These are phyloP conservation scores for Casuarina cunninghamiana DNA, from an alignment of 306 rosid genomes.

Conservation along the genomic window DNA sequence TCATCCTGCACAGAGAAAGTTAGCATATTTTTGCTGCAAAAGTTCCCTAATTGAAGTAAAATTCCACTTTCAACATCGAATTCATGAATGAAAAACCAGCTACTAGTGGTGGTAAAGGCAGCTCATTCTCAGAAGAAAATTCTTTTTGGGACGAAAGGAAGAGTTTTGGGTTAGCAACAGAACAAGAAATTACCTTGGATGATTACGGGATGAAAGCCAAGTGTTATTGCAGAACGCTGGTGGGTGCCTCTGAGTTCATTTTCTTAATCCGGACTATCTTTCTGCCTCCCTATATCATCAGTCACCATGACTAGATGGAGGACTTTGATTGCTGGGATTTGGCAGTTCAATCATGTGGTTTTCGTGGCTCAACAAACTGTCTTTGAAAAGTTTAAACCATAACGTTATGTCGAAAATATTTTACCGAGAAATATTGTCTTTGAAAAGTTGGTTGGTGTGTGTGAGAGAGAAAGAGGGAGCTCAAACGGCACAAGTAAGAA, in stretches of 20 bases:
- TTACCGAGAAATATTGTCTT: too few relatives aligned
- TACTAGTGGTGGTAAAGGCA: neutral
- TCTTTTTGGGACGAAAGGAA: too few relatives aligned
- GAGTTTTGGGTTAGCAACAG: too few relatives aligned
- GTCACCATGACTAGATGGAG: slow-evolving; percentile 21
- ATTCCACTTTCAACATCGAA: too few relatives aligned
- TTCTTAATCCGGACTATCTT: slow-evolving; percentile 4
- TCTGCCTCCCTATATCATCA: slow-evolving; percentile 1
- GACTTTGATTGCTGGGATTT: slow-evolving; percentile 27
- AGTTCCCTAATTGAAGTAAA: too few relatives aligned
- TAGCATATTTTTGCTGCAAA: too few relatives aligned
- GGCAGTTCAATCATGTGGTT: slow-evolving; percentile 69
- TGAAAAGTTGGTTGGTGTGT: too few relatives aligned
- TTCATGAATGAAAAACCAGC: neutral
- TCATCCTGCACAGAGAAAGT: too few relatives aligned
- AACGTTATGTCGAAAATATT: too few relatives aligned
- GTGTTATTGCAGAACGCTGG: neutral
- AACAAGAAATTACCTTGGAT: slow-evolving; percentile 25
- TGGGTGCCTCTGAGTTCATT: neutral
- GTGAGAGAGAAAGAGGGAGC: too few relatives aligned
- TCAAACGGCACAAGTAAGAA: too few relatives aligned
- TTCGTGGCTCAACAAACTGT: slow-evolving; percentile 56
- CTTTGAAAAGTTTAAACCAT: neutral
- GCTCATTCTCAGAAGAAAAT: too few relatives aligned
- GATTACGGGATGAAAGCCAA: slow-evolving; percentile 26